These are phyloP conservation scores for Paralagenidium karlingii DNA, from an alignment of 352 stramenopile species.

Conservation along the genomic window DNA sequence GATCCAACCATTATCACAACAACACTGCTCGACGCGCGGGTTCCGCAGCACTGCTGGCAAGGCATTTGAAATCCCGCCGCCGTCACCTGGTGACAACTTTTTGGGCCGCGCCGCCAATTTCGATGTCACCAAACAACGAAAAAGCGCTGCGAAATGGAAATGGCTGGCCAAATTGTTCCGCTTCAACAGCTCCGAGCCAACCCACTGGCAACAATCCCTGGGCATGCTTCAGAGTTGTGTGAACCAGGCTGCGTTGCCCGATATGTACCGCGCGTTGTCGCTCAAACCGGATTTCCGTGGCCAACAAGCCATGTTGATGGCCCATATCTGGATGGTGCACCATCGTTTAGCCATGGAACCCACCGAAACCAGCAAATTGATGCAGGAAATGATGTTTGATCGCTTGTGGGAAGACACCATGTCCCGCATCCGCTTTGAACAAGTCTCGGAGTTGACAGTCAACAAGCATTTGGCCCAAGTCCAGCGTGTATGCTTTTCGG, in stretches of 20 bases:
- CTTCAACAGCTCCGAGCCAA: constrained; percentile 81
- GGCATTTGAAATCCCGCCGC: constrained; percentile 73
- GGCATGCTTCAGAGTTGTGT: constrained; percentile 76
- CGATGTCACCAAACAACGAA: constrained; percentile 53
- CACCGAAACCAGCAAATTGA: constrained; percentile 49
- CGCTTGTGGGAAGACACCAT: constrained; percentile 93
- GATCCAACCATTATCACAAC: too few species aligned
- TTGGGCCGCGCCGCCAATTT: constrained; percentile 70
- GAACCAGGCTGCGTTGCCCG: constrained; percentile 58
- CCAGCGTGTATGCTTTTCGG: constrained; percentile 92
- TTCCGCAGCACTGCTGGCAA: too few species aligned
- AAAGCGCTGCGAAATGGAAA: constrained; percentile 53
- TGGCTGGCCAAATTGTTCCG: constrained; percentile 76
- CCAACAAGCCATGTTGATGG: constrained; percentile 89
- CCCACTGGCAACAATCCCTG: constrained; percentile 54
- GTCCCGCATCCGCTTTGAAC: constrained; percentile 85
- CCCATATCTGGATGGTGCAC: constrained; percentile 95
- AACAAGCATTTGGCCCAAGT: constrained; percentile 95
- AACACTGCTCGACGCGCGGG: too few species aligned
- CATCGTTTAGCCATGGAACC: constrained; percentile 81
- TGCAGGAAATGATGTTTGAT: constrained; percentile 95
- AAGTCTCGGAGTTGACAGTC: constrained; percentile 91
- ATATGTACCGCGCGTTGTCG: constrained; percentile 59
- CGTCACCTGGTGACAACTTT: constrained; percentile 53
- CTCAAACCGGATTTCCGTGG: constrained; percentile 79